Conservation (phyloP, 441 rosid genomes). For the Macaranga tanarius region DNA sequence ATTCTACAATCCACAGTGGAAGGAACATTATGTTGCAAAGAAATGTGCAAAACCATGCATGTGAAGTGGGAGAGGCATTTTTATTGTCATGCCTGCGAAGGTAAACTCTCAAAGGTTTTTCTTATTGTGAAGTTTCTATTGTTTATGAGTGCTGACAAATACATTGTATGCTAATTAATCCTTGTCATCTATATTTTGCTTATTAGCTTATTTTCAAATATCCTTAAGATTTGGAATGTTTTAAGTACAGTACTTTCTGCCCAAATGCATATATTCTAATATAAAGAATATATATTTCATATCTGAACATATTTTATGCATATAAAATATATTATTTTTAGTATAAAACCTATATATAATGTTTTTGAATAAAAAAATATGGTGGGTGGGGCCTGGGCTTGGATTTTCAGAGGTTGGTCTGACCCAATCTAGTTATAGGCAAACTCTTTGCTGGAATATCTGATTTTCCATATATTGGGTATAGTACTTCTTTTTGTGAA, state of each 20-base stretch:
- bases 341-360: no score
- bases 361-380: no score
- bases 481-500: neutral
- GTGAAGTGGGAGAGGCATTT: constrained; percentile 88
- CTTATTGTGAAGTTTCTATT: neutral
- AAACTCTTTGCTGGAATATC: neutral
- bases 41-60: constrained; percentile 65
- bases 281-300: no score
- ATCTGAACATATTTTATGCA: no score
- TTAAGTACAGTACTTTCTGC: neutral
- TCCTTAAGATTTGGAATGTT: neutral
- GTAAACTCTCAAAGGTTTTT: constrained; percentile 38
- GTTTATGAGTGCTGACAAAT: neutral
- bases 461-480: neutral
- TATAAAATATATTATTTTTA: no score
- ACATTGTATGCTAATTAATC: neutral
- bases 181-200: neutral
- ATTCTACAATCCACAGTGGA: constrained; percentile 67
- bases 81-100: constrained; percentile 82
- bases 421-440: neutral
- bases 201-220: neutral
- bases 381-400: no score
- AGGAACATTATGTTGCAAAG: constrained; percentile 58
- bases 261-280: no score
- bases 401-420: no score